Evolutionary conservation across 1,284 basidiomycete genomes (phyloP), one percentile per base, ranked within the genome.

Genomic region (Microbotryum violaceum): DNA sequence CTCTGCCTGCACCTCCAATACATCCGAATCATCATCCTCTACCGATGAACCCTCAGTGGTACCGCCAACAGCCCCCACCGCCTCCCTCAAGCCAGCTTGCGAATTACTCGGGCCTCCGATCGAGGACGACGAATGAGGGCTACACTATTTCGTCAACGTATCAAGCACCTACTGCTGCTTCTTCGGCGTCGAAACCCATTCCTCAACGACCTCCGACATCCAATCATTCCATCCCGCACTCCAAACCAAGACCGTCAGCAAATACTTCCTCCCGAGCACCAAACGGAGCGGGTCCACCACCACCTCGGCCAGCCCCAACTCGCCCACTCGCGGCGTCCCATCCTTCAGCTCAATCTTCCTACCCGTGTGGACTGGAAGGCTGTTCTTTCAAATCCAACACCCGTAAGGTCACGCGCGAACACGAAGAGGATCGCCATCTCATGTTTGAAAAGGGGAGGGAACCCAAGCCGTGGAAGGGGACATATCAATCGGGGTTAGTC

Each of bases 381-480:
- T 94, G 91, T 74, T 73, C 75, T 9, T 96, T 90, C 71, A 42
- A 42, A 42, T 79, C 79, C 31, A 90, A 89, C 27, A 84, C 88
- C 8, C 78, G 79, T 47, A 87, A 88, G 71, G 79, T 83, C 31
- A 83, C 93, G 6, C 85, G 89, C 73, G 80, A 81, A 23, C 91
- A 94, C 73, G 88, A 86, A 82, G 91, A 91, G 83, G 91, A 94
- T 73, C 79, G 90, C 23, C 91, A 93, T 75, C 78, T 93, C 54
- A 85, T 92, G 55, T 91, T 85, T 69, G 87, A 87, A 20, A 80
- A 82, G 49, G 86, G 83, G 4, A 55, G 60, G 48, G 65, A 68
- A 54, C 67, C 67, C 8, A 64, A 66, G 49, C 60, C 60, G 0
- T 68, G 65, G 64, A 56, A 47, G 1, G 67, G 64, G 10, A 62